Evolutionary conservation across 2,329 filamentous ascomycete species (phyloP), one percentile per base, ranked within the genome.

Genomic region (Elsinoe ampelina): DNA sequence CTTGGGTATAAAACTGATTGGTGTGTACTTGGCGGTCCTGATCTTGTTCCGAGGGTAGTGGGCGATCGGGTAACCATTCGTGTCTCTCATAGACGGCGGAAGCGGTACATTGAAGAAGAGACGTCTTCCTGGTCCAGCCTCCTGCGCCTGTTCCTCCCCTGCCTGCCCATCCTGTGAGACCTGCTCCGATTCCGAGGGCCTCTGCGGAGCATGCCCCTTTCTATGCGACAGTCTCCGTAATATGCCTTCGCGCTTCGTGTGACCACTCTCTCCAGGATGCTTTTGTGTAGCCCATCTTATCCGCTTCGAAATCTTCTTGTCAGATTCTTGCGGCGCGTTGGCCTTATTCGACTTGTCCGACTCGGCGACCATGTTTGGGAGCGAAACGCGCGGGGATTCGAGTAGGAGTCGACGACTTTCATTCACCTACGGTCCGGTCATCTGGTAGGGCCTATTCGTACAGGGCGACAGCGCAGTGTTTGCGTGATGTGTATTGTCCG

Each of bases 201-300:
- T 68, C 36, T 71, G 64, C 56, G 69, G 71, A 58, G 65, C 59
- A 13, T 26, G 58, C 56, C 61, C 61, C 55, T 63, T 60, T 55
- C 68, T 65, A 58, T 64, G 63, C 30, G 63, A 59, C 50, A 69
- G 62, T 5, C 90, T 85, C 65, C 87, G 84, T 65, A 93, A 82
- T 61, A 97, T 84, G 45, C 88, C 93, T 58, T 85, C 75, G 61
- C 93, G 84, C 78, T 96, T 97, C 69, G 81, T 79, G 63, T 80
- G 77, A 62, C 86, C 89, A 68, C 84, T 87, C 67, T 84, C 81
- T 65, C 87, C 83, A 12, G 84, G 84, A 71, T 87, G 82, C 70
- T 89, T 88, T 67, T 91, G 88, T n/a, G 93, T 97, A 15, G 93
- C 92, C 93, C 93, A 97, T 83, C 93, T 81, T 71, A 93, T 84